These are phyloP conservation scores for Gymnopilus dilepis DNA, from an alignment of 768 basidiomycete species.

Conservation along the genomic window DNA sequence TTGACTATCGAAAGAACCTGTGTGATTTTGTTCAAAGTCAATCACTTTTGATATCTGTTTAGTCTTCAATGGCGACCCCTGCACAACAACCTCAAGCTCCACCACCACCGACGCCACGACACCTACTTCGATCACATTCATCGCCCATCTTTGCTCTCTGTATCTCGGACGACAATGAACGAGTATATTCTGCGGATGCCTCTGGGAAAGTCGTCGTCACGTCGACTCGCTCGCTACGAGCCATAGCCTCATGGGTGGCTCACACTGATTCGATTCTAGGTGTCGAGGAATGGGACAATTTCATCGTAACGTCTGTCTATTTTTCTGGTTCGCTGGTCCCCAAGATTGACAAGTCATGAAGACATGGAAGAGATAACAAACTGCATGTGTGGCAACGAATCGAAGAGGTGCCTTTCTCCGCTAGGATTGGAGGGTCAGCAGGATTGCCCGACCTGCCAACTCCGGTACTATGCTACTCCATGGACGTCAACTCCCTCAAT, in stretches of 20 bases:
- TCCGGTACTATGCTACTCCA: constrained; percentile 63
- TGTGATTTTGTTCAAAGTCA: neutral
- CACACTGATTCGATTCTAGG: constrained; percentile 81
- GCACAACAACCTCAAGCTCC: constrained; percentile 15
- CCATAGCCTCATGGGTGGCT: constrained; percentile 76
- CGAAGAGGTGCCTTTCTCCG: constrained; percentile 45
- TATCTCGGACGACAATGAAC: constrained; percentile 74
- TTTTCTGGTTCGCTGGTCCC: constrained; percentile 8
- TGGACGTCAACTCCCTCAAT: constrained; percentile 93
- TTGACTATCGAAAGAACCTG: neutral
- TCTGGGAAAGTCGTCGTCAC: constrained; percentile 80
- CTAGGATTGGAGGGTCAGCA: constrained; percentile 62
- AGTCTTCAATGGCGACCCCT: neutral
- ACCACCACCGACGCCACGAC: constrained; percentile 64
- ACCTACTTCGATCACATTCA: constrained; percentile 77
- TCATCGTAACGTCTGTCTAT: constrained; percentile 76
- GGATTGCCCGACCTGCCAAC: constrained; percentile 50
- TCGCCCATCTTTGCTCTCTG: constrained; percentile 63
- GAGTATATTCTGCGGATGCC: constrained; percentile 87
- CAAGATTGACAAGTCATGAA: constrained; percentile 33
- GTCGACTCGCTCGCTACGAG: constrained; percentile 76
- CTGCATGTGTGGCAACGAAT: constrained; percentile 74
- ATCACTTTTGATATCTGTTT: neutral
- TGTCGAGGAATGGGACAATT: constrained; percentile 71
- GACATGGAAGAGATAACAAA: constrained; percentile 88